Conservation (phyloP, 139 green algal genomes). For the Auxenochlorella protothecoides region DNA sequence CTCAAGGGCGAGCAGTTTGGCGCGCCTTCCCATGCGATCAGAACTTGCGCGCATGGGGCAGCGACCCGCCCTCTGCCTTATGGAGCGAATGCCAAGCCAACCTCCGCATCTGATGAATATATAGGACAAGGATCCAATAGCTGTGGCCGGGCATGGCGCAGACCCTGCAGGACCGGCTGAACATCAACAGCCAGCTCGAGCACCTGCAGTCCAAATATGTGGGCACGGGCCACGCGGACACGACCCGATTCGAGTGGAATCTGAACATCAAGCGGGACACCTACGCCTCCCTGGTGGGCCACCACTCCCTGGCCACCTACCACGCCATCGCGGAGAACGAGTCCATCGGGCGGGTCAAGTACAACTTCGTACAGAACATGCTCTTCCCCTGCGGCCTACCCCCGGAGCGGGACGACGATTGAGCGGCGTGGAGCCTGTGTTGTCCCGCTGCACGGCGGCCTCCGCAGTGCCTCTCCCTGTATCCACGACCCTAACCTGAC, state of each 20-base stretch:
- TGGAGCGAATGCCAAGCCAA: too few species aligned
- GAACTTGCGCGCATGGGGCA: too few species aligned
- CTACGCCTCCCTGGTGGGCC: constrained; percentile 88
- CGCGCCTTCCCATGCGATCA: too few species aligned
- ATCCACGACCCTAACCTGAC: too few species aligned
- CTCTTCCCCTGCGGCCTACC: constrained; percentile 79
- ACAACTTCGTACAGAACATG: constrained; percentile 89
- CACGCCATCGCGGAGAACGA: constrained; percentile 93
- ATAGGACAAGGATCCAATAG: neutral
- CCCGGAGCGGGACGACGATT: constrained; percentile 56
- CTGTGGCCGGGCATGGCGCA: constrained; percentile 37
- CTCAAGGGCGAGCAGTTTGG: too few species aligned
- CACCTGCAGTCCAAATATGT: constrained; percentile 94
- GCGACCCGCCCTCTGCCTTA: too few species aligned
- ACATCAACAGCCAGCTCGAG: constrained; percentile 98
- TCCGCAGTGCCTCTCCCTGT: too few species aligned
- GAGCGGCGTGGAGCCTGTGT: neutral
- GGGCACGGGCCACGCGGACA: constrained; percentile 86
- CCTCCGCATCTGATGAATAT: too few species aligned
- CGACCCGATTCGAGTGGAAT: constrained; percentile 89
- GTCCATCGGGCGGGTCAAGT: constrained; percentile 78
- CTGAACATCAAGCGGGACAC: constrained; percentile 96
- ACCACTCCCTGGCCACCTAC: constrained; percentile 81
- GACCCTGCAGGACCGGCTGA: constrained; percentile 80
- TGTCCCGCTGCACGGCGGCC: too few species aligned